phyloP scores from a whole-genome alignment of 768 basidiomycete species.

The Phanerochaete sordida region DNA sequence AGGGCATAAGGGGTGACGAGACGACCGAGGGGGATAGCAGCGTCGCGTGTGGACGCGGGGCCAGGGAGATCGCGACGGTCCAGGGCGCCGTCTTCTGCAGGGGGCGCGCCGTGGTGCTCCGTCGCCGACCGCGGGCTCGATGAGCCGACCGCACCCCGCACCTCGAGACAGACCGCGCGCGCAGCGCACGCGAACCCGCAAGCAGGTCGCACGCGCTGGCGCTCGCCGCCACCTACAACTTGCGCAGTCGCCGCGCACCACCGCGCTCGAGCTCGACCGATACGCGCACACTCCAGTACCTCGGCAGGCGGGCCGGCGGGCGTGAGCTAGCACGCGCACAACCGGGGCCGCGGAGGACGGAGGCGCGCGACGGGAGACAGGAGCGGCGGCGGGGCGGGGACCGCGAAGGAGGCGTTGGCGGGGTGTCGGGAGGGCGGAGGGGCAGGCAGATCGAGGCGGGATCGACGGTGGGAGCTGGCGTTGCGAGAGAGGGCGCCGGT shows the following conservation, averaged over 20 bases:
- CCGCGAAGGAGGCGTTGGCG: slow-evolving; percentile 14
- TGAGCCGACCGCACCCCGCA: neutral
- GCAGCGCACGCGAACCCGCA: slow-evolving; percentile 10
- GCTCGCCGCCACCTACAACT: slow-evolving; percentile 17
- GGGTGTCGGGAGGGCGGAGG: slow-evolving; percentile 1
- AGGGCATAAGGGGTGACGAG: slow-evolving; percentile 4
- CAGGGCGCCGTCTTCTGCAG: slow-evolving; percentile 4
- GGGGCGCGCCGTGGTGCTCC: neutral
- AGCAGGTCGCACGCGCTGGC: slow-evolving; percentile 17
- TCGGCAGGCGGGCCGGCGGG: slow-evolving; percentile 14
- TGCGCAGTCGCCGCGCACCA: slow-evolving; percentile 1
- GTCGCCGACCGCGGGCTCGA: neutral
- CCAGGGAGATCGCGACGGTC: slow-evolving; percentile 3
- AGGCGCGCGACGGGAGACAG: slow-evolving; percentile 15
- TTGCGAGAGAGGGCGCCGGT: slow-evolving; percentile 17
- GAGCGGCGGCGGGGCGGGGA: slow-evolving; percentile 12
- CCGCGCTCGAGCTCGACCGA: neutral
- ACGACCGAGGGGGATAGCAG: slow-evolving; percentile 14
- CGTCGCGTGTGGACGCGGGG: neutral
- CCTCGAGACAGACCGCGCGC: neutral
- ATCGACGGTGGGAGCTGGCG: slow-evolving; percentile 9
- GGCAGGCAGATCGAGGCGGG: slow-evolving; percentile 4
- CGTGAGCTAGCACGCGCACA: slow-evolving; percentile 25
- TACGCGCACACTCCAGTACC: neutral
- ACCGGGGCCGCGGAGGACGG: slow-evolving; percentile 9